Base-by-base conservation (phyloP, 2,329 filamentous ascomycete genomes). In the Ceratocystis alfenasii region DNA sequence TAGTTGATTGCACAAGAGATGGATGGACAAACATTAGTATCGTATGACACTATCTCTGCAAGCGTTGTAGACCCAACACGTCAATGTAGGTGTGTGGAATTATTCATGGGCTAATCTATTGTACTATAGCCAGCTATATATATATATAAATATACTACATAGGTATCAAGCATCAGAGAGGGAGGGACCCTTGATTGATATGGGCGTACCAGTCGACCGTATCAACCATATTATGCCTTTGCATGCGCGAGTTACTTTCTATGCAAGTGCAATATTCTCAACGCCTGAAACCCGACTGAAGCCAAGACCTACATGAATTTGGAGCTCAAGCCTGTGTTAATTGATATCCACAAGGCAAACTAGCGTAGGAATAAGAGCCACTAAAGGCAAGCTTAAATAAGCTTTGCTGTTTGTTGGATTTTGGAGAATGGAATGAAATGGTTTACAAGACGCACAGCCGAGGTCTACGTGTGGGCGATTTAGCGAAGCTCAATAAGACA, bases 381-480 rank as follows among this genome's bases (percentile, higher is more conserved):
- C 55, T n/a, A 36, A 36, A 30, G 55, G 30, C 36, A 59, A 59
- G 55, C 28, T 59, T 59, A 20, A 30, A 17, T 15, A 33, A 59
- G 53, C 22, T 57, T 25, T 25, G 12, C 22, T 22, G 48, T 17
- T 53, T 53, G 8, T n/a, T 36, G 12, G 55, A 59, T 20, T 59
- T 41, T 59, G 55, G 55, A 59, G 55, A 59, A 36, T 28, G 33
- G 33, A 20, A 36, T 25, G 12, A 30, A 33, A 12, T 17, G 28
- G 8, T 7, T 8, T 48, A 20, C 20, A 65, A 61, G 28, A 57
- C 55, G 55, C 55, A 59, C 55, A 59, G 55, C 55, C 55, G 55
- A 59, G 55, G 55, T 59, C 55, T 36, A 36, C n/a, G 36, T 41
- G 36, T 41, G 36, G 36, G 36, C 1, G 36, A 4, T 41, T 41